Evolutionary conservation across 208 protist genomes (phyloP).

Genomic region (Trypanosoma cruzi): DNA sequence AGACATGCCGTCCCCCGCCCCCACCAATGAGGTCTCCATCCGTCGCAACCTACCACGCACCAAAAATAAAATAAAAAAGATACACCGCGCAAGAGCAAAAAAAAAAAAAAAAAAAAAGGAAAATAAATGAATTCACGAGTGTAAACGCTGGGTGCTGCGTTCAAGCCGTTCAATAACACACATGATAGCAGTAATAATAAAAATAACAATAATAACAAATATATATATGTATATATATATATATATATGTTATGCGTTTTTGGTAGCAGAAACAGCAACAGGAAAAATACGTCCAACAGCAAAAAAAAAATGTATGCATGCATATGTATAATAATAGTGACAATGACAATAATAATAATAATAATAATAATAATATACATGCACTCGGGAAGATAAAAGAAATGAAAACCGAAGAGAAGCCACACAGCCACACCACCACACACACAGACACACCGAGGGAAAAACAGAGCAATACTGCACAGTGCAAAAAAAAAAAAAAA

Average conservation of each 20-base stretch:
- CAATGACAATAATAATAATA: no score
- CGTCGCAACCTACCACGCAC: background rate
- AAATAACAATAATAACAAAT: slow-evolving; percentile 21
- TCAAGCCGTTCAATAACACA: no score
- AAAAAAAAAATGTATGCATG: slow-evolving; percentile 3
- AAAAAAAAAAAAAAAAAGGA: slow-evolving; percentile 7
- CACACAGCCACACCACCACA: background rate
- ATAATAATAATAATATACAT: no score
- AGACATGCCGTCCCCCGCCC: background rate
- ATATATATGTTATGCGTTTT: background rate
- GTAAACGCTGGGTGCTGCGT: background rate
- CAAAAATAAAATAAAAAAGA: background rate
- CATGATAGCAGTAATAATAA: slow-evolving; percentile 16
- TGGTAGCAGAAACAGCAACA: background rate
- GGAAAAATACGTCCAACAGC: background rate
- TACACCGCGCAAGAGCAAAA: slow-evolving; percentile 1
- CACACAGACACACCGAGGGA: background rate
- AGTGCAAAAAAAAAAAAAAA: slow-evolving; percentile 6
- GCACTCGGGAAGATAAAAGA: no score
- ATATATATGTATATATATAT: no score
- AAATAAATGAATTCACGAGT: background rate
- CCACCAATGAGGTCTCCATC: background rate
- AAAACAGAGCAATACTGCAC: background rate
- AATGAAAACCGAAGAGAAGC: background rate
- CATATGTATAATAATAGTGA: background rate